Base-by-base conservation (phyloP, 768 basidiomycete species). In the Kwoniella sp. region DNA sequence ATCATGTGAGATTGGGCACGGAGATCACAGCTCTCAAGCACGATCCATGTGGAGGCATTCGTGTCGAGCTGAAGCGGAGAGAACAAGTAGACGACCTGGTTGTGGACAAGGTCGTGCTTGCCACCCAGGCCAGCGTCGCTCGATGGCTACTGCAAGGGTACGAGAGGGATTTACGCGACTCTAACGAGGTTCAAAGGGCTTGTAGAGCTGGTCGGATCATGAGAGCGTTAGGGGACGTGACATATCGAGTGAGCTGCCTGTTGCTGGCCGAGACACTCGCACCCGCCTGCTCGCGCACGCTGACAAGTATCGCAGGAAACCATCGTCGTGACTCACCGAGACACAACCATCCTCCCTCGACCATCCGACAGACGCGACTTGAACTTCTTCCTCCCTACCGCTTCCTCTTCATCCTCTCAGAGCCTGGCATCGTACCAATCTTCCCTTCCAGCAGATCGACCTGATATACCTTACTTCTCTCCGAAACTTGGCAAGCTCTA, bases 51-150 rank as follows among this genome's bases (percentile, higher is more conserved):
- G 46, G 40, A 36, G 41, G 46, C 15, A 44, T 57, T 20, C 26
- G 6, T n/a, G 28, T 56, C 4, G 45, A 19, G 25, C 40, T 49
- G 25, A 28, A 42, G 45, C 19, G 8, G 39, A 19, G 6, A 43
- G 36, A n/a, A 23, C 34, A 38, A 3, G 48, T 42, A 4, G 57
- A 62, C 5, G 50, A 56, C 15, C 29, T 67, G 8, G 8, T 31
- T 6, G 87, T 87, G 62, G 79, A 81, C 42, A 83, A 85, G 64
- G 73, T 89, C 51, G 74, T 88, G 5, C 77, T 88, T 42, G 86
- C 84, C 5, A 88, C 87, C 0, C 86, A 87, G 67, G 86, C 86
- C 5, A 80, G 80, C 41, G 80, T 81, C 25, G 85, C 84, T 12
- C 71, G 77, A 12, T 77, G 78, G 5, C 73, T 88, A 4, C 72